These are phyloP conservation scores for Daldinia sp. DNA, from an alignment of 2,329 filamentous ascomycete genomes.

Conservation along the genomic window DNA sequence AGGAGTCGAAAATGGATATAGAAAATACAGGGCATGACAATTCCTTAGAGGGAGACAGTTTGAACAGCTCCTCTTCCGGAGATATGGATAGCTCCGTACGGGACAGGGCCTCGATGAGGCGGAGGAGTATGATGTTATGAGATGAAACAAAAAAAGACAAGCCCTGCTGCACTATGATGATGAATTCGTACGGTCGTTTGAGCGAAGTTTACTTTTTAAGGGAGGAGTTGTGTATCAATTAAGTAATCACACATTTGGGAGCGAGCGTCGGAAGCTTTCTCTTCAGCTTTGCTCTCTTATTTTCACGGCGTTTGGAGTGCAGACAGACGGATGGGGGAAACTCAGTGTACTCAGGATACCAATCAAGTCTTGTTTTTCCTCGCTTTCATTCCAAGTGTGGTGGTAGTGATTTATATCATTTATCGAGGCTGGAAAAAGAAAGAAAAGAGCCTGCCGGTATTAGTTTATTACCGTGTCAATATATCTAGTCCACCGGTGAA, in stretches of 20 bases:
- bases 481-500: conserved; percentile 20
- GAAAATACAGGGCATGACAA: conserved; percentile 40
- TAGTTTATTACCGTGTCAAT: conserved; percentile 13
- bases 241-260: conserved; percentile 27
- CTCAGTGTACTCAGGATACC: conserved; percentile 39
- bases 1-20: conserved; percentile 46
- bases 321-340: conserved; percentile 14
- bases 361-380: conserved; percentile 29
- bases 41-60: conserved; percentile 51
- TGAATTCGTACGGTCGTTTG: conserved; percentile 36
- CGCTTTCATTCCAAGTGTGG: conserved; percentile 10
- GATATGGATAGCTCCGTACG: conserved; percentile 44
- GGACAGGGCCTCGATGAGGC: conserved; percentile 57
- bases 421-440: conserved; percentile 9
- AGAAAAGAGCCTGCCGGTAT: not conserved
- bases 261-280: conserved; percentile 27
- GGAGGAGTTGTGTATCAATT: conserved; percentile 22
- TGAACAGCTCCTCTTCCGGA: conserved; percentile 45
- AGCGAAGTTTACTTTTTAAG: conserved; percentile 22
- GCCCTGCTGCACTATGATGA: conserved; percentile 35
- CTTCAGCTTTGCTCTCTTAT: conserved; percentile 21
- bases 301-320: conserved; percentile 49
- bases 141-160: conserved; percentile 11
- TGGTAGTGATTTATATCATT: conserved; percentile 17
- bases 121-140: conserved; percentile 72